Conservation (phyloP, 2,329 filamentous ascomycete genomes). For the Cryphonectria nitschkei region DNA sequence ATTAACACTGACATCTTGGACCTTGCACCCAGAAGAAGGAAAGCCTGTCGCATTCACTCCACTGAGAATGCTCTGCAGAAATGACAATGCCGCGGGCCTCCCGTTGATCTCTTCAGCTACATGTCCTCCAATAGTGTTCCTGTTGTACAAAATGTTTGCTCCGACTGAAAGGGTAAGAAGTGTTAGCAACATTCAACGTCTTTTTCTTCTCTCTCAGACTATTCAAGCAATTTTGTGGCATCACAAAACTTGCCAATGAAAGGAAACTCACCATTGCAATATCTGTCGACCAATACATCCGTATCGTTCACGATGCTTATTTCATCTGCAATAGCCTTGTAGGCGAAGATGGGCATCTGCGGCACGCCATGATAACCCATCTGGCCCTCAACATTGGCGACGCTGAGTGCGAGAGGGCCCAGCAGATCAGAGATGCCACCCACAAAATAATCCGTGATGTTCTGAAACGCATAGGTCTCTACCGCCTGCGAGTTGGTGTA, state of each 20-base stretch:
- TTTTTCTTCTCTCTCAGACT: no score
- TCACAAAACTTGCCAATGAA: no score
- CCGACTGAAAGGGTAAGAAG: conserved; percentile 32
- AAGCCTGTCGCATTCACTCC: conserved; percentile 20
- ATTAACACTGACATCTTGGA: conserved; percentile 13
- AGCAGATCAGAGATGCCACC: conserved; percentile 33
- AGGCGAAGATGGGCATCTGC: conserved; percentile 51
- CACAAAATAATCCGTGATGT: conserved; percentile 38
- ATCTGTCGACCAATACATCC: conserved; percentile 46
- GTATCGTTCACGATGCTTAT: conserved; percentile 47
- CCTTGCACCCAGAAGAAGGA: conserved; percentile 17
- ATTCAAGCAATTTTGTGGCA: neutral
- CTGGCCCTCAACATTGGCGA: conserved; percentile 38
- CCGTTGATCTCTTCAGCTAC: conserved; percentile 33
- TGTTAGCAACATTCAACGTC: neutral
- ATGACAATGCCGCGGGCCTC: conserved; percentile 17
- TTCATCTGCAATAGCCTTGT: conserved; percentile 54
- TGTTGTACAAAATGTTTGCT: conserved; percentile 47
- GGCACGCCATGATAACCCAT: conserved; percentile 44
- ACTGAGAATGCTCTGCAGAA: conserved; percentile 17
- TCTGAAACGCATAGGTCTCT: conserved; percentile 30
- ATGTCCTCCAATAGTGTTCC: conserved; percentile 50
- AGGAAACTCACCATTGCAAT: conserved; percentile 40
- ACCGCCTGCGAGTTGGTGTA: conserved; percentile 29
- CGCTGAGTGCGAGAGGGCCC: conserved; percentile 30